Conservation (phyloP, 1,139 yeast genomes). For the Candida smagusa region DNA sequence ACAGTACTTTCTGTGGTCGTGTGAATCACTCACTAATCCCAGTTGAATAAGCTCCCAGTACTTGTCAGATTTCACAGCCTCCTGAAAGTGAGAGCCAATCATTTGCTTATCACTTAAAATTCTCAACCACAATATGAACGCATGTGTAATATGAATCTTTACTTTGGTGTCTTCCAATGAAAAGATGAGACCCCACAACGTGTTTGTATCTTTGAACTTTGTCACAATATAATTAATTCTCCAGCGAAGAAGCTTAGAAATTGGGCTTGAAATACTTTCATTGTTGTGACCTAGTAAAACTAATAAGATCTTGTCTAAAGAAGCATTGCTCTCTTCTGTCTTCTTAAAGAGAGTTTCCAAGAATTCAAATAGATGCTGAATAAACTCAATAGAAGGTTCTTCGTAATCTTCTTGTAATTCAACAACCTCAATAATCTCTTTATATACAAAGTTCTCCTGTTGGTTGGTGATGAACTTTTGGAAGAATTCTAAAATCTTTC, state of each 20-base stretch:
- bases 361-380: conserved; percentile 11
- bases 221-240: conserved; percentile 32
- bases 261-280: conserved; percentile 27
- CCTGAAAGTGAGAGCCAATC: neutral
- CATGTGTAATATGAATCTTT: conserved; percentile 38
- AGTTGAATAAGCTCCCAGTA: conserved; percentile 63
- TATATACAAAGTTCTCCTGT: no score
- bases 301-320: conserved; percentile 26
- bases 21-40: conserved; percentile 55
- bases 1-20: conserved; percentile 72
- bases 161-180: conserved; percentile 25
- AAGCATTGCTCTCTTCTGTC: conserved; percentile 5
- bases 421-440: no score
- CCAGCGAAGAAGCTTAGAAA: conserved; percentile 48
- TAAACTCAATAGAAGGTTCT: conserved; percentile 8
- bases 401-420: neutral
- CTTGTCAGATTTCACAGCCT: conserved; percentile 7
- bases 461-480: no score
- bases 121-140: conserved; percentile 56
- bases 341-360: conserved; percentile 17
- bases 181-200: conserved; percentile 48
- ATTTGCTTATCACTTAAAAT: conserved; percentile 28
- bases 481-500: conserved; percentile 6
- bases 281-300: conserved; percentile 31
- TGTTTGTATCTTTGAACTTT: conserved; percentile 17